phyloP scores from a whole-genome alignment of 805 yeast genomes.

The Kodamaea neixiangensis region DNA sequence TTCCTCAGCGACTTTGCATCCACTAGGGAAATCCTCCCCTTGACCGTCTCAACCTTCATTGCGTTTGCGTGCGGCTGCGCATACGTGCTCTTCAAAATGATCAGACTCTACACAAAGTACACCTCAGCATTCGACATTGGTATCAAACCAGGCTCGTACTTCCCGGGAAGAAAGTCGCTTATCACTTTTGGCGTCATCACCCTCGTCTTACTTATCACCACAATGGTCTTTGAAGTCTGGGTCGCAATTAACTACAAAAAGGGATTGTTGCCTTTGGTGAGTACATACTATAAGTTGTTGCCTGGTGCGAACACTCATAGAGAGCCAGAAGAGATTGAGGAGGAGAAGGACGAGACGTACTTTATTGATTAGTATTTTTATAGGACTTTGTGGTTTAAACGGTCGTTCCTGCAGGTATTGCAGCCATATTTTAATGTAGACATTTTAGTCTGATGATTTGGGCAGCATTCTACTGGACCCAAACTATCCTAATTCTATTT shows the following conservation, averaged over 20 bases:
- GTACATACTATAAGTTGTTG: conserved; percentile 17
- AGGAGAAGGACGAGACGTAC: conserved; percentile 8
- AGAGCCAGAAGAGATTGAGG: background rate
- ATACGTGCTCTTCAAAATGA: conserved; percentile 48
- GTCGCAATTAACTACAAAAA: conserved; percentile 15
- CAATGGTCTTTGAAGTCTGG: conserved; percentile 25
- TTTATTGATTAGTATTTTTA: conserved; percentile 10
- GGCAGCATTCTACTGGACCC: too few relatives aligned
- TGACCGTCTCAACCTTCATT: conserved; percentile 28
- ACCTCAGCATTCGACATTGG: conserved; percentile 35
- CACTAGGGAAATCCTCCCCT: conserved; percentile 31
- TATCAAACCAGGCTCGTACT: conserved; percentile 35
- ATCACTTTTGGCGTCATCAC: conserved; percentile 48
- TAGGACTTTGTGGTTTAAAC: too few relatives aligned
- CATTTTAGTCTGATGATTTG: too few relatives aligned
- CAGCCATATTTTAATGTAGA: too few relatives aligned
- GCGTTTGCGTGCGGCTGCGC: conserved; percentile 43
- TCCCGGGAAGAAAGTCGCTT: conserved; percentile 48
- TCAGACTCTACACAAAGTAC: conserved; percentile 45
- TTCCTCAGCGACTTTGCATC: conserved; percentile 38
- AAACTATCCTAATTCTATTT: too few relatives aligned
- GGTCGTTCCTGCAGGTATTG: too few relatives aligned
- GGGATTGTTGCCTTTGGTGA: conserved; percentile 22
- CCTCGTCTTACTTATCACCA: conserved; percentile 35
- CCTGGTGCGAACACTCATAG: conserved; percentile 4